Conservation (phyloP, 1,284 basidiomycete genomes). For the Ceratobasidium sp. region DNA sequence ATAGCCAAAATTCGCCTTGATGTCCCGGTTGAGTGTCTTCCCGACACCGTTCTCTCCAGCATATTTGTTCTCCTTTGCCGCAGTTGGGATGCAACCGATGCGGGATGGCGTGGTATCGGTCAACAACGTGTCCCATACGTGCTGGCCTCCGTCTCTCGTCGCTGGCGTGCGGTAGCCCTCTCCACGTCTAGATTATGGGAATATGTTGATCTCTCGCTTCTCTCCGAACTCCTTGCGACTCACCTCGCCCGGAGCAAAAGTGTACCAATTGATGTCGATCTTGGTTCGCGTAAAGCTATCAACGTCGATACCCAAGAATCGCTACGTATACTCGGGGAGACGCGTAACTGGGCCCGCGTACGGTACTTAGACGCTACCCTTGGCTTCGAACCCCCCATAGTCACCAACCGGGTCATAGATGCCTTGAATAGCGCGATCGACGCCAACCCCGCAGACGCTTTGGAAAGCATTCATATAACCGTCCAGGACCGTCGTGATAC, state of each 20-base stretch:
- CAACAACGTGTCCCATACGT: background rate
- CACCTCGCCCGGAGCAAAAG: background rate
- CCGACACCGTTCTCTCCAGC: background rate
- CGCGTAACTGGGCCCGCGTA: background rate
- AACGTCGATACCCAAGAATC: background rate
- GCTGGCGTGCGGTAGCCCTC: background rate
- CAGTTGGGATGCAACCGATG: background rate
- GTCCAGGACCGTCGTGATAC: background rate
- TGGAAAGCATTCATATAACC: background rate
- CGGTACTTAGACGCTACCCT: background rate
- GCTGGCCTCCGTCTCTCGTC: background rate
- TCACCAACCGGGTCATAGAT: background rate
- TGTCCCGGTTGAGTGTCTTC: background rate
- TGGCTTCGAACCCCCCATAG: background rate
- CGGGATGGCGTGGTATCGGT: background rate
- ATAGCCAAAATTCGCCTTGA: no score
- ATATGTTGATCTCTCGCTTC: background rate
- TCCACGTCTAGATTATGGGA: background rate
- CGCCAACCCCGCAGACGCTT: background rate
- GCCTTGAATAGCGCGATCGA: background rate
- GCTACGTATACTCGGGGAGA: background rate
- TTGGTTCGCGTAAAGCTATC: background rate
- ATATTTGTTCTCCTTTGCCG: background rate
- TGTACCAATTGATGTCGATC: background rate
- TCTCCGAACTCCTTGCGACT: background rate